Base-by-base conservation (phyloP, 1,139 yeast species). In the Hanseniaspora sp. region DNA sequence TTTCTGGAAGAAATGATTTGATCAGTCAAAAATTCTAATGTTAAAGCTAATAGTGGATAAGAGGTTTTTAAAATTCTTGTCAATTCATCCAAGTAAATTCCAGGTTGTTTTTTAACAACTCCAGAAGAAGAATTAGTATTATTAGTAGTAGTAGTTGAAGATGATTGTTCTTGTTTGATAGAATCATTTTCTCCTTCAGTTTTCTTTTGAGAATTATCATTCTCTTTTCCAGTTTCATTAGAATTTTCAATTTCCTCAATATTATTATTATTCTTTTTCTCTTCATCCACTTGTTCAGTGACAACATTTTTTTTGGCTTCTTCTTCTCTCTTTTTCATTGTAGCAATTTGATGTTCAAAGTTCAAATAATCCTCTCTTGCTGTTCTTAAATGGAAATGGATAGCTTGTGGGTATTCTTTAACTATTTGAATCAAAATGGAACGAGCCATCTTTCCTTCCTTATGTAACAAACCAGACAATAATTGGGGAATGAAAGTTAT, bases 41-140 rank as follows among this genome's bases (percentile, higher is more conserved):
- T 88, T 56, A 94, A 76, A 0, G 98, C 96, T 59, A 94, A 72
- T 55, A 94, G 71, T 8, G 99, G 99, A 67, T 90, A 92, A 0
- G 97, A 96, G 0, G 98, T 94, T 66, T 94, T 94, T 67, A 92
- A 74, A 55, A 90, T 87, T 31, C 94, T 94, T 86, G 88, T 87
- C 57, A 94, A 84, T 63, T 90, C 97, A 59, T 94, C 97, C 47
- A 90, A 90, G 64, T 88, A 84, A 62, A 87, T 95, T 94, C 95
- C 86, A 11, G 97, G 95, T 68, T 86, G 94, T 17, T n/a, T 39
- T 17, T 11, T 37, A 37, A 37, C 39, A 13, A 3, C 4, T 3
- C 2, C 23, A 23, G 23, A 23, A 23, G 23, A 23, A 23, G 23
- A 4, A 23, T 23, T 23, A 54, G 83, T 74, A 8, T 69, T 60